Conservation (phyloP, 1,284 basidiomycete genomes). For the Heterobasidion annosum region DNA sequence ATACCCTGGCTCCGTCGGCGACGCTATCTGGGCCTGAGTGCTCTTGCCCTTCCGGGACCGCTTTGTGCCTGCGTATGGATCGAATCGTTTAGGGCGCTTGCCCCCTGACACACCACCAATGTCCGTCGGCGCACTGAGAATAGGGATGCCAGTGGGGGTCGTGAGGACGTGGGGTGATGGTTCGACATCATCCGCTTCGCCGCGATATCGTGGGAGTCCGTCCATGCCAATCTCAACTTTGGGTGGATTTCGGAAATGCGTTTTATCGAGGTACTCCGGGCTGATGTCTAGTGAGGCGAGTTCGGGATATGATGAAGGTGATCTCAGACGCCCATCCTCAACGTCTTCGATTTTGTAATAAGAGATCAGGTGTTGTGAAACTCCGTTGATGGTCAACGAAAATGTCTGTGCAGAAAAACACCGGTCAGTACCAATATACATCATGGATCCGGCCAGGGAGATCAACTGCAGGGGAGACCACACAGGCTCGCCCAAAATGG, state of each 20-base stretch:
- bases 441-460: constrained; percentile 3
- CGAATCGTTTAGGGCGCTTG: constrained; percentile 44
- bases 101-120: constrained; percentile 19
- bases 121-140: constrained; percentile 37
- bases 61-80: constrained; percentile 32
- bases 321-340: constrained; percentile 75
- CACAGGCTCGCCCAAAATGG: no score
- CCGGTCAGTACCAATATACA: constrained; percentile 1
- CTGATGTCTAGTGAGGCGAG: constrained; percentile 81
- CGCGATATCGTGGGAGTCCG: constrained; percentile 74
- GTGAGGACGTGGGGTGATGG: constrained; percentile 41
- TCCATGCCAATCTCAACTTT: constrained; percentile 80
- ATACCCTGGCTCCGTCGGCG: constrained; percentile 9
- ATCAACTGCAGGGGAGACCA: no score
- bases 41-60: constrained; percentile 21
- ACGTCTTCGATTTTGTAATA: constrained; percentile 96
- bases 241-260: constrained; percentile 85
- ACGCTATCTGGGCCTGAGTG: constrained; percentile 8
- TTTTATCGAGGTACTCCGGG: constrained; percentile 84
- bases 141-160: constrained; percentile 32
- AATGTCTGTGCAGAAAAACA: constrained; percentile 58
- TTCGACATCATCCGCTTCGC: constrained; percentile 64
- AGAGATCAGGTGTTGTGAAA: constrained; percentile 90
- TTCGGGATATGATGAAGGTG: constrained; percentile 86
- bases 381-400: constrained; percentile 78